Evolutionary conservation across 169 alveolate genomes (phyloP), one percentile per base, ranked within the genome.

Genomic region (Plasmodium gaboni): DNA sequence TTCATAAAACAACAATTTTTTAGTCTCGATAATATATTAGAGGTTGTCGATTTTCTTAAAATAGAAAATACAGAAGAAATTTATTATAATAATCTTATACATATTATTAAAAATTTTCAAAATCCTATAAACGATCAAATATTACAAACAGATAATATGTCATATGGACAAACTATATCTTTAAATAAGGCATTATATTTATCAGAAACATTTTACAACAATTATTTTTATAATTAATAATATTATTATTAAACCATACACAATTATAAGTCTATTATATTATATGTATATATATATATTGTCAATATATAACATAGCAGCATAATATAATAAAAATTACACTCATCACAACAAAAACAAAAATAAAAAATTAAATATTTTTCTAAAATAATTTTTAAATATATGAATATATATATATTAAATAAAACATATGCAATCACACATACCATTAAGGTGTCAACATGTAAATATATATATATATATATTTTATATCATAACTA

Each of bases 31-130:
- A 59, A 78, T 78, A 22, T 78, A 63, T 64, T 78, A 13, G 64
- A 64, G 22, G 61, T 48, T n/a, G 73, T 78, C 10, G 67, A 78
- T n/a, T 60, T 65, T 46, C 64, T 67, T 19, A 78, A 78, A 78
- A 78, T 78, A 50, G 78, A 78, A 78, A 78, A 78, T 59, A 64
- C 78, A 19, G 89, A 78, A 26, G 26, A 78, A 78, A 44, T 78
- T 50, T 78, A 78, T 55, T 78, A 64, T 48, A 65, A 65, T 51
- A 78, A 59, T 28, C 53, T 78, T 46, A 59, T 78, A 64, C 64
- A 78, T 50, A 78, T 78, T 51, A 26, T 78, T n/a, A 38, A 70
- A 44, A 72, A 51, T n/a, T 78, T 78, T 57, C 60, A 78, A 78
- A 78, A 78, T 15, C 24, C 69, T 2, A 51, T 64, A 55, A 78